Evolutionary conservation across 176 grass and related monocot species (phyloP).

Genomic region (Ananas comosus): DNA sequence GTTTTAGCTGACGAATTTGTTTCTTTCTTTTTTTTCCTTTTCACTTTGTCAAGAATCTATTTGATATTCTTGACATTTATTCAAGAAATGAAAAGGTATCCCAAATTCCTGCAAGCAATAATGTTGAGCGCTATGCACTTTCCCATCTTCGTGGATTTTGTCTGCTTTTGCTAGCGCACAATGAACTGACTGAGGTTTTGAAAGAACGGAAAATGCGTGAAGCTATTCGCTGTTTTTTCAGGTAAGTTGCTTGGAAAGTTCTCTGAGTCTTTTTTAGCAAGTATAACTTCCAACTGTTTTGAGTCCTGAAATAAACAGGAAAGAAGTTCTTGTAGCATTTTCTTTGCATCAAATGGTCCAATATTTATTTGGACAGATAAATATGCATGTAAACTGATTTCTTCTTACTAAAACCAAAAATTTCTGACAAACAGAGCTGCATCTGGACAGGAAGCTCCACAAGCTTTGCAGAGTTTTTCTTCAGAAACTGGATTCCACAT

Average conservation of each 20-base stretch:
- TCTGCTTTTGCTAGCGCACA: constrained; percentile 56
- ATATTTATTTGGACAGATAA: not conserved
- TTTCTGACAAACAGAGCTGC: constrained; percentile 58
- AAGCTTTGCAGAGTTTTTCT: constrained; percentile 52
- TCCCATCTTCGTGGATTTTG: constrained; percentile 91
- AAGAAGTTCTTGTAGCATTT: not conserved
- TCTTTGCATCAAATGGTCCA: not conserved
- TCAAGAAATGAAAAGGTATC: constrained; percentile 47
- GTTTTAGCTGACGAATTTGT: constrained; percentile 9
- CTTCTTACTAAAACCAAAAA: not conserved
- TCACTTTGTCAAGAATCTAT: constrained; percentile 44
- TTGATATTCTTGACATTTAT: constrained; percentile 60
- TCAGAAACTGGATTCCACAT: constrained; percentile 69
- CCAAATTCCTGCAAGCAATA: constrained; percentile 24
- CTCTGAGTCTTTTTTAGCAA: not conserved
- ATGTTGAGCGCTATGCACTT: constrained; percentile 45
- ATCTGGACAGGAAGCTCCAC: constrained; percentile 52
- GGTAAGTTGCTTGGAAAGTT: constrained; percentile 25
- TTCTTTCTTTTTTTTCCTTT: constrained; percentile 16
- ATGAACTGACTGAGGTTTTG: constrained; percentile 51
- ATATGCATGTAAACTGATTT: not conserved
- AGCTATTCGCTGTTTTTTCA: constrained; percentile 83
- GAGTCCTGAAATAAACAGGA: not conserved
- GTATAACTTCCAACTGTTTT: not conserved
- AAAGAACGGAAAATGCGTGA: constrained; percentile 73